Evolutionary conservation across 1,139 yeast genomes (phyloP).

Genomic region (Hyphopichia khmerensis): DNA sequence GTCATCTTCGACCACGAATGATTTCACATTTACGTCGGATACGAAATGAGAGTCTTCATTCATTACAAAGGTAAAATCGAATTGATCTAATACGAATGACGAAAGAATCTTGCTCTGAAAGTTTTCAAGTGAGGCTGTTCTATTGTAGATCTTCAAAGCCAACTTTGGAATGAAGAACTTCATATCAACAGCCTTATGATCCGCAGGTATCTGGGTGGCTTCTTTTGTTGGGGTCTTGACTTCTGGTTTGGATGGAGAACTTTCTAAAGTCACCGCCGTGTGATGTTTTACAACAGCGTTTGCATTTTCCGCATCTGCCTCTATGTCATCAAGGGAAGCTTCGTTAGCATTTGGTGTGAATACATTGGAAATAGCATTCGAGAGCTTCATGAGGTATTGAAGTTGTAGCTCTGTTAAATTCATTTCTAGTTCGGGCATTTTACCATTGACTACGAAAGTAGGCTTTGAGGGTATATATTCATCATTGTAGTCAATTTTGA

Average conservation of each 20-base stretch:
- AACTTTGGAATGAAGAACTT: conserved; percentile 61
- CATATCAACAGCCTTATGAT: conserved; percentile 46
- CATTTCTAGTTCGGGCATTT: conserved; percentile 64
- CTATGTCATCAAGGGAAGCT: conserved; percentile 48
- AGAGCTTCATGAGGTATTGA: conserved; percentile 53
- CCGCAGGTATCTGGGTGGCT: conserved; percentile 16
- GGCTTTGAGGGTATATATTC: conserved; percentile 43
- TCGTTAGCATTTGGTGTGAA: conserved; percentile 42
- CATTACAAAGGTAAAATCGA: conserved; percentile 51
- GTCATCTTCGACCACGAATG: conserved; percentile 78
- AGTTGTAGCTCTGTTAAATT: conserved; percentile 79
- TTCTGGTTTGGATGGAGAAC: conserved; percentile 5
- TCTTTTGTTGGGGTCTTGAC: not conserved
- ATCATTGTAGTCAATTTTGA: conserved; percentile 59
- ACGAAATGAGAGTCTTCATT: conserved; percentile 55
- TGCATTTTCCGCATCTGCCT: conserved; percentile 62
- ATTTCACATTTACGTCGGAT: conserved; percentile 62
- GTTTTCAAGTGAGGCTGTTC: conserved; percentile 42
- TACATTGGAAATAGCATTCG: conserved; percentile 58
- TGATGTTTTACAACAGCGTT: conserved; percentile 43
- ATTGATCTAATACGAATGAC: conserved; percentile 59
- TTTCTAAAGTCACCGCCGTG: conserved; percentile 8
- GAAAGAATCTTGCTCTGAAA: conserved; percentile 54
- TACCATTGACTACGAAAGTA: conserved; percentile 54
- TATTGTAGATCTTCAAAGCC: conserved; percentile 62